These are phyloP conservation scores for Neonothopanus nambi DNA, from an alignment of 1,284 basidiomycete genomes.

Conservation along the genomic window DNA sequence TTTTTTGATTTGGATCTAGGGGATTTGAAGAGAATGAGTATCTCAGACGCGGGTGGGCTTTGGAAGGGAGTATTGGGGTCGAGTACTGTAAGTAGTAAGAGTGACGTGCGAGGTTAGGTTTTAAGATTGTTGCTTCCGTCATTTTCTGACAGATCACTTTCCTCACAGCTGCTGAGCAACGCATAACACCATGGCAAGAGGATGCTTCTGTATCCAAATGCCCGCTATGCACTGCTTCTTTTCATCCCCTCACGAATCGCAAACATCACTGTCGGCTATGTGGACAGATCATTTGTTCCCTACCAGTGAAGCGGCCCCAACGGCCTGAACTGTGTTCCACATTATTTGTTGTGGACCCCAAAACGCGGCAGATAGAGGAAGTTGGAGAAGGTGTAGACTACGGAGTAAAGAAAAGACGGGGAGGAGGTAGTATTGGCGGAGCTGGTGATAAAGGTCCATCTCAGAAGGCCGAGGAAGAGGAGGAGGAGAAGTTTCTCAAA, in stretches of 20 bases:
- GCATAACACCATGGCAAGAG: constrained; percentile 94
- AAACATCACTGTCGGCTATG: constrained; percentile 98
- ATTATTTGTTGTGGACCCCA: constrained; percentile 78
- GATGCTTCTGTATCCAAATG: constrained; percentile 78
- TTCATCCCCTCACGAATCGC: constrained; percentile 87
- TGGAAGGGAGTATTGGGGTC: constrained; percentile 56
- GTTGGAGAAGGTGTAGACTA: constrained; percentile 88
- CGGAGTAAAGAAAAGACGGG: constrained; percentile 59
- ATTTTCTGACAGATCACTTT: constrained; percentile 14
- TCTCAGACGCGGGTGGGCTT: constrained; percentile 55
- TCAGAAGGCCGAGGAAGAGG: constrained; percentile 42
- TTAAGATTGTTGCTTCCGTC: background rate
- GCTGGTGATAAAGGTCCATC: constrained; percentile 24
- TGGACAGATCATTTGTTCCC: constrained; percentile 89
- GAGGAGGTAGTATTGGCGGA: constrained; percentile 23
- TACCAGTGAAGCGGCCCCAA: constrained; percentile 77
- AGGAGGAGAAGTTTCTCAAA: constrained; percentile 80
- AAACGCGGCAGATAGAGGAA: constrained; percentile 77
- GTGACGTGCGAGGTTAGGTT: constrained; percentile 58
- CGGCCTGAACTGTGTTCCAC: constrained; percentile 72
- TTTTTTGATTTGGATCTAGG: constrained; percentile 60
- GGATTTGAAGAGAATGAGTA: constrained; percentile 50
- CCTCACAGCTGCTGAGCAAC: constrained; percentile 76
- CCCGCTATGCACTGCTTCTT: constrained; percentile 85
- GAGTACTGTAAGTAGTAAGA: constrained; percentile 38